Base-by-base conservation (phyloP, 2,329 filamentous ascomycete species). In the Aspergillus melleus region DNA sequence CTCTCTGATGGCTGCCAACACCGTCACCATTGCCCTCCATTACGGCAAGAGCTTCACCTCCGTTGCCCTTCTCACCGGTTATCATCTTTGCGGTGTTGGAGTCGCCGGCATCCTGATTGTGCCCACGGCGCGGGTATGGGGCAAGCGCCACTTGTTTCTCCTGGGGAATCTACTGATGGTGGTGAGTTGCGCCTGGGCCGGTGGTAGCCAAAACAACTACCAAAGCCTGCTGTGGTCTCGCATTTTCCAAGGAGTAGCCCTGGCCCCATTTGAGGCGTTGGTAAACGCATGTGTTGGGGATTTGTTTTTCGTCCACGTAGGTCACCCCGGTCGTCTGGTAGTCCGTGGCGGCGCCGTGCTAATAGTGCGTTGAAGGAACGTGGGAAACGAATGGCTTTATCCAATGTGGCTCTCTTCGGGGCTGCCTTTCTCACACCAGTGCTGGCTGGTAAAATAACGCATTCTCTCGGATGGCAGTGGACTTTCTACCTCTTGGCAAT, bases 231-330 rank as follows among this genome's bases (percentile, higher is more conserved):
- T 95, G 4, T 91, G 87, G 77, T 89, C 94, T 12, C 84, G 94
- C 12, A 84, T 96, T 54, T 85, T 96, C 58, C 94, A 97, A 75
- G 94, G 94, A 20, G 84, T 97, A 49, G 92, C 90, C 0, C 83
- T 92, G 19, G 92, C 92, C 9, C 93, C 94, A 0, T 97, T 95
- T 66, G 94, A 98, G 77, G 90, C 91, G 1, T 80, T 97, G 24
- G 89, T 97, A 59, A 96, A 96, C 75, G 91, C 91, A 0, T 89
- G 87, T 52, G 90, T 97, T 6, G 94, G 92, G 46, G 94, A 98
- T 74, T 74, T 98, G 54, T 97, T 94, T 76, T 95, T 88, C 74
- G 92, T 97, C 26, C 94, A 94, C 78, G 87, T 90, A 75, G 76
- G 85, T 74, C 46, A 52, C 16, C 29, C 16, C 22, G 2, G 22